Evolutionary conservation across 1,284 basidiomycete genomes (phyloP), one percentile per base, ranked within the genome.

Genomic region (Heterobasidion parviporum): DNA sequence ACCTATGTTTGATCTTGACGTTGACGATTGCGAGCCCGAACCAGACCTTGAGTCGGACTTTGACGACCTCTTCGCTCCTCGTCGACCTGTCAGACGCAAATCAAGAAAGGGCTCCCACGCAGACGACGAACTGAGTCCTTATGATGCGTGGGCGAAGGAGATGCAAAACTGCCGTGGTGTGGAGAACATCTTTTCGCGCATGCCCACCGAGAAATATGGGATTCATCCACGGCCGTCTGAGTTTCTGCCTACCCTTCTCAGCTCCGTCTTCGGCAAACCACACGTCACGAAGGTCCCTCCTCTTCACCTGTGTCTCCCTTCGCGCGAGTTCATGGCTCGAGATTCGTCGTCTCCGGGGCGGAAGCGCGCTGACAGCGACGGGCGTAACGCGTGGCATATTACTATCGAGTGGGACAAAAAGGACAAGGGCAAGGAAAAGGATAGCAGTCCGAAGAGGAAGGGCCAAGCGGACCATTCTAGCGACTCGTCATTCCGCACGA

Each of bases 291-390:
- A 56, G 55, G 57, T 61, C 55, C 65, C 57, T 56, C 78, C 71
- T 36, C 76, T 78, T 60, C 74, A 81, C 59, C 66, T 87, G 34
- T 79, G 80, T 56, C 66, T 87, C 14, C 82, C 82, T 12, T 80
- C 82, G 34, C 69, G 70, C 34, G 69, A 70, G 45, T 61, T 68
- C 36, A 50, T 62, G 36, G 49, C 49, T 2, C 47, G 41, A 20
- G 35, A 41, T 7, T n/a, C 20, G 9, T 16, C 18, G 15, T 26
- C n/a, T 14, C 7, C 43, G 18, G 12, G 26, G 18, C 41, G 12
- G 6, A 35, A 54, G 36, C 54, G 51, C 32, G 34, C 38, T 3
- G 48, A 60, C 59, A 65, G 41, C 33, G 62, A 38, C 51, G 63
- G 45, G 57, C 63, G 54, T 59, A 66, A 49, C 60, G 62, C 61